A percentile compares a stretch with the other conserved stretches of the same genome.
Conservation (phyloP, 495 filamentous ascomycete genomes). For the Paragyromitra xinjiangensis region DNA sequence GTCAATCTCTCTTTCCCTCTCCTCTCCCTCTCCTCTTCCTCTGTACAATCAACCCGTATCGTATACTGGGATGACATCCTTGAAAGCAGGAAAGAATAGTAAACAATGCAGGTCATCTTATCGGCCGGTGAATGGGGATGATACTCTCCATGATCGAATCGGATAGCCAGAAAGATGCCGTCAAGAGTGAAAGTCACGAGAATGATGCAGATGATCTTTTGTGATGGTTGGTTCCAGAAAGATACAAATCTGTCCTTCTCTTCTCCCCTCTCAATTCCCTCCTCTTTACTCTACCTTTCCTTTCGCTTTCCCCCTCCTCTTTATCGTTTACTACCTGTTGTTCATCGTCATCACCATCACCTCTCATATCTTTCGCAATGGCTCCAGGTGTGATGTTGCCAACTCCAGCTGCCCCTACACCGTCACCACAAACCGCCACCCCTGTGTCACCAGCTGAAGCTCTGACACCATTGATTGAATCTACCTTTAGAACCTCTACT, state of each 20-base stretch:
- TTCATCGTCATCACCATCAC: background rate
- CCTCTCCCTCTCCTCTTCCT: background rate
- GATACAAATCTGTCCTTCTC: background rate
- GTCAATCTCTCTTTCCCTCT: too few relatives aligned
- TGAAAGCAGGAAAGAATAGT: background rate
- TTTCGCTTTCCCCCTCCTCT: background rate
- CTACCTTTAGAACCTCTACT: slow-evolving; percentile 56
- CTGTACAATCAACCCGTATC: background rate
- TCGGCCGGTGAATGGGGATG: background rate
- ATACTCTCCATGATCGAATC: background rate
- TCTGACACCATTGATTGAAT: slow-evolving; percentile 44
- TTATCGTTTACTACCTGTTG: background rate
- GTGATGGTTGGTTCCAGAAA: background rate
- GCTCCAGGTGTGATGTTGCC: slow-evolving; percentile 19
- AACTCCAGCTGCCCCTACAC: slow-evolving; percentile 13
- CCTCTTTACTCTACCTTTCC: background rate
- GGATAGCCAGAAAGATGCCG: background rate
- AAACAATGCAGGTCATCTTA: background rate
- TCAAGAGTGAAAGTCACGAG: background rate
- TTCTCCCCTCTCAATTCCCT: background rate
- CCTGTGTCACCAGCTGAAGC: slow-evolving; percentile 57
- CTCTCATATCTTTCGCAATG: slow-evolving; percentile 15
- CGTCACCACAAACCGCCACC: slow-evolving; percentile 10
- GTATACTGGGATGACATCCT: too few relatives aligned
- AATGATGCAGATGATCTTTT: slow-evolving; percentile 16